Conservation (phyloP, 352 stramenopile species). For the Phytophthora tubulina region DNA sequence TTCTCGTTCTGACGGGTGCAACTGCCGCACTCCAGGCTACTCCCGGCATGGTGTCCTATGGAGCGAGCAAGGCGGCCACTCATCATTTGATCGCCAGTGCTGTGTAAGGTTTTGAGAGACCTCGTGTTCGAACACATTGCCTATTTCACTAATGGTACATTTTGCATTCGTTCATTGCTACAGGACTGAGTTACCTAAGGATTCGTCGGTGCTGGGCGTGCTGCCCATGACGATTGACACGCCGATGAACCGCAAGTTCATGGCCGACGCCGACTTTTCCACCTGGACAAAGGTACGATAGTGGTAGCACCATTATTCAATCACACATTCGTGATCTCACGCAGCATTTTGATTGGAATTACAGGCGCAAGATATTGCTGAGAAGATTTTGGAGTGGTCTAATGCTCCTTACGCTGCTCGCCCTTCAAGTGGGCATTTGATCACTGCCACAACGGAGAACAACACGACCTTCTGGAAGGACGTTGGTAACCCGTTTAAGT, state of each 20-base stretch:
- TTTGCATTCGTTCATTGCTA: constrained; percentile 9
- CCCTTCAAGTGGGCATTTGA: constrained; percentile 71
- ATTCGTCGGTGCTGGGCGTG: constrained; percentile 68
- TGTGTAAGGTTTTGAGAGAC: constrained; percentile 56
- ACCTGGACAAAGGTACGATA: constrained; percentile 78
- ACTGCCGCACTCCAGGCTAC: constrained; percentile 81
- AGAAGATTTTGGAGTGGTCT: constrained; percentile 83
- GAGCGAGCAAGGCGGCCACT: constrained; percentile 91
- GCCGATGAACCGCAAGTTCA: constrained; percentile 90
- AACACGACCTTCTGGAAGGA: constrained; percentile 72
- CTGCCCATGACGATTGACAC: constrained; percentile 89
- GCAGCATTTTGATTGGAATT: constrained; percentile 5
- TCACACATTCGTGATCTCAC: background rate
- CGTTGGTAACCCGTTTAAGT: constrained; percentile 77
- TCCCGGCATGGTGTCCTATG: constrained; percentile 89
- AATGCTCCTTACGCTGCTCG: constrained; percentile 47
- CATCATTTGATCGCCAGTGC: constrained; percentile 88
- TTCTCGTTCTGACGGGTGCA: constrained; percentile 88
- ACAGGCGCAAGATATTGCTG: constrained; percentile 74
- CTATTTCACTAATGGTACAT: constrained; percentile 1
- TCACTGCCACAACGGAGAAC: constrained; percentile 73
- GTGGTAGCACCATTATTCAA: background rate
- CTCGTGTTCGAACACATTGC: background rate
- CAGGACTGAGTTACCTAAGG: constrained; percentile 65
- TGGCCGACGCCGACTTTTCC: constrained; percentile 86